Conservation (phyloP, 805 yeast genomes). For the Ogataea pini region DNA sequence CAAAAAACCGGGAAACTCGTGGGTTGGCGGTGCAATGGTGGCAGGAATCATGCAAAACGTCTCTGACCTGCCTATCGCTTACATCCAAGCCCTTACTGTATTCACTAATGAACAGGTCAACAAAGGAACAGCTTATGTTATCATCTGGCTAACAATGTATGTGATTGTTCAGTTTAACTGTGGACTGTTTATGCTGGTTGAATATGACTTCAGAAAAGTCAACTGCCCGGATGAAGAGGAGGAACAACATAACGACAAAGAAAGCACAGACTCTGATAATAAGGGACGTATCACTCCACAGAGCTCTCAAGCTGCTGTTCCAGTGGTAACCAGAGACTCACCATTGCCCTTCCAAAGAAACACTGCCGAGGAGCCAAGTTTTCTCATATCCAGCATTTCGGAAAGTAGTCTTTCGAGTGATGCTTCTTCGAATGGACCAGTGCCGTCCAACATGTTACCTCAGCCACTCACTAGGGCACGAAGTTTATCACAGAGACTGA, state of each 20-base stretch:
- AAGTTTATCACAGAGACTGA: neutral
- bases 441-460: constrained; percentile 14
- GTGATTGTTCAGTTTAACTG: constrained; percentile 52
- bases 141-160: constrained; percentile 56
- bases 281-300: neutral
- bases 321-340: neutral
- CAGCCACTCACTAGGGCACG: constrained; percentile 15
- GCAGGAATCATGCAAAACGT: constrained; percentile 77
- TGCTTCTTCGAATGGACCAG: constrained; percentile 1
- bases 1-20: constrained; percentile 40
- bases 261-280: neutral
- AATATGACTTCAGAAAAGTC: constrained; percentile 48
- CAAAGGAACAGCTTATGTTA: constrained; percentile 51
- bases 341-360: too few species aligned
- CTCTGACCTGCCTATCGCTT: constrained; percentile 77
- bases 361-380: constrained; percentile 3
- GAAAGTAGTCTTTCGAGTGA: constrained; percentile 18
- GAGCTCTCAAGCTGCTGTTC: neutral
- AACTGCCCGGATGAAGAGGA: constrained; percentile 13
- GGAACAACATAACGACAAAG: neutral
- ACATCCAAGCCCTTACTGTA: constrained; percentile 60
- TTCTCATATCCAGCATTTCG: constrained; percentile 19
- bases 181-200: constrained; percentile 51
- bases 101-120: constrained; percentile 37
- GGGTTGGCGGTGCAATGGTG: constrained; percentile 70